Base-by-base conservation (phyloP, 2,329 filamentous ascomycete genomes). In the Fusarium sulawesiense region DNA sequence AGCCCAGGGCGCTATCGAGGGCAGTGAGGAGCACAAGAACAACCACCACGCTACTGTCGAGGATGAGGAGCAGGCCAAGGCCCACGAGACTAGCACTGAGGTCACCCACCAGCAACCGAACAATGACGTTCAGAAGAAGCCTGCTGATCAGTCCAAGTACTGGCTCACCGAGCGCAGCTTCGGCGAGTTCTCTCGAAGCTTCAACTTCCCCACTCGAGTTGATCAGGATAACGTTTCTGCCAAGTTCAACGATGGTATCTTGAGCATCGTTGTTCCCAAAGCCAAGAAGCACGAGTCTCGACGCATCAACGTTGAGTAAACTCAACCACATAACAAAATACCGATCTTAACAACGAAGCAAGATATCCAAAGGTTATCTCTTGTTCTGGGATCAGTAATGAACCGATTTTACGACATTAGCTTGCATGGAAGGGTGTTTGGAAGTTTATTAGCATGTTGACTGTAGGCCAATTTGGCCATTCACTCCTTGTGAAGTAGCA, bases 141-240 rank as follows among this genome's bases (percentile, higher is more conserved):
- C 78, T 7, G 73, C 73, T 50, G 81, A 84, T 64, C 80, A 82
- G 46, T 79, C 83, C 73, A 90, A 88, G 80, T 94, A 90, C 85
- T 95, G 92, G 92, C 82, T 90, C 66, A 83, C 84, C 37, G 90
- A 92, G 81, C 88, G 89, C 73, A 86, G 84, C 64, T 81, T 90
- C 61, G 91, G 91, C 77, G 85, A 89, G 71, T 93, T 93, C 81
- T 84, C 87, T 50, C 87, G 91, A 68, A 87, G 84, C 63, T 93
- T 93, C 82, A 87, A 83, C 78, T 93, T 93, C 83, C 89, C 90
- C 1, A 80, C 80, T 55, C 86, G 85, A 29, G 85, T 93, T 65
- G 88, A 92, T 75, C 85, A 88, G 73, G 87, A 89, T 18, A 80
- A 75, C 5, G 90, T 93, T 58, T 83, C 79, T 46, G 91, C 91